These are phyloP conservation scores for Penicillium diatomitis DNA, from an alignment of 495 filamentous ascomycete genomes.

Conservation along the genomic window DNA sequence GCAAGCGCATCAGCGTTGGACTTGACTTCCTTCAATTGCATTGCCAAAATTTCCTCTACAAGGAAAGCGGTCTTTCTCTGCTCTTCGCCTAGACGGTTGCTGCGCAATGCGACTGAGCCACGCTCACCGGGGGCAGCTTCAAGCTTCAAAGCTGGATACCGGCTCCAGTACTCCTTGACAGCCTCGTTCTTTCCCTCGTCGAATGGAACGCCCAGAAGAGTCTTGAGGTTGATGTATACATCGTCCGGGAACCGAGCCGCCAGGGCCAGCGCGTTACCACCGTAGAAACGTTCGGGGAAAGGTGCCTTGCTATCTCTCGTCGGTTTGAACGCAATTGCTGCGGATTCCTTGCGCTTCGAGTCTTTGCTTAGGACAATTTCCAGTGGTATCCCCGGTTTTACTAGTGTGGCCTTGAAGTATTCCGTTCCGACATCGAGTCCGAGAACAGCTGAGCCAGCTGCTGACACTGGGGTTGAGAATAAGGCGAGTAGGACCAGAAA, in stretches of 20 bases:
- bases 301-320: conserved; percentile 44
- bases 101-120: conserved; percentile 68
- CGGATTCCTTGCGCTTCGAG: conserved; percentile 88
- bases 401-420: conserved; percentile 92
- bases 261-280: conserved; percentile 81
- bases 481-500: conserved; percentile 47
- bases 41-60: conserved; percentile 90
- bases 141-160: conserved; percentile 56
- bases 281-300: conserved; percentile 87
- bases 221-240: conserved; percentile 88
- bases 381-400: conserved; percentile 96
- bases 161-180: conserved; percentile 55
- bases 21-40: conserved; percentile 87
- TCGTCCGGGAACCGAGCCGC: conserved; percentile 83
- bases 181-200: conserved; percentile 43
- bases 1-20: conserved; percentile 78
- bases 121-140: conserved; percentile 42
- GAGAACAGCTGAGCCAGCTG: conserved; percentile 63
- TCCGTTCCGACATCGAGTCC: conserved; percentile 94
- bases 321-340: conserved; percentile 91
- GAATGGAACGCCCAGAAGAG: conserved; percentile 64
- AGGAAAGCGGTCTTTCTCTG: conserved; percentile 62
- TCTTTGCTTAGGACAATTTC: conserved; percentile 99
- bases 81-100: conserved; percentile 54
- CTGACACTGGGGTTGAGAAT: conserved; percentile 50